phyloP scores from a whole-genome alignment of 495 filamentous ascomycete genomes.

The Lasiosphaeria miniovina region DNA sequence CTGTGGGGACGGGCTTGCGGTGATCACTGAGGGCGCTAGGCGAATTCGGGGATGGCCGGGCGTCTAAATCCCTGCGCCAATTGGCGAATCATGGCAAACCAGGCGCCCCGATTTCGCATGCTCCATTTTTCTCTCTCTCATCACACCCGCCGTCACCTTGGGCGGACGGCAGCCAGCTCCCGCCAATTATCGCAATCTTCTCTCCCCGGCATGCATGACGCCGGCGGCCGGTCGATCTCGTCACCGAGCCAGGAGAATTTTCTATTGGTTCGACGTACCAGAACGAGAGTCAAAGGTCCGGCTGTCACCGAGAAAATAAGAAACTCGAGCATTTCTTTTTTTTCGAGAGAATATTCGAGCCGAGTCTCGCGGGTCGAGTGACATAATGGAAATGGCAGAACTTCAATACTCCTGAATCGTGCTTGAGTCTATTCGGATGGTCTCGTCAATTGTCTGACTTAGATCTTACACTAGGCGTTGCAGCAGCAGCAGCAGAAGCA shows the following conservation, averaged over 20 bases:
- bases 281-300: background rate
- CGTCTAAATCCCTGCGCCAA: constrained; percentile 42
- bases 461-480: too few species aligned
- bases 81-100: constrained; percentile 34
- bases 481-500: too few species aligned
- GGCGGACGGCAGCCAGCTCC: constrained; percentile 12
- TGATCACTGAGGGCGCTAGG: constrained; percentile 26
- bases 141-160: constrained; percentile 20
- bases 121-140: constrained; percentile 13
- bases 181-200: constrained; percentile 21
- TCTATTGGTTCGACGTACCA: background rate
- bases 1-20: constrained; percentile 28
- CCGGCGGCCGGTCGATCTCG: background rate
- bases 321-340: too few species aligned
- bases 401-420: too few species aligned
- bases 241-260: constrained; percentile 1
- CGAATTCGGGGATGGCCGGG: constrained; percentile 29
- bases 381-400: too few species aligned
- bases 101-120: constrained; percentile 16
- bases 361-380: too few species aligned
- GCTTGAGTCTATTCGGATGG: too few species aligned
- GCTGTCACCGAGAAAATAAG: background rate
- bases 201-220: constrained; percentile 8
- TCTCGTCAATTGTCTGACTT: too few species aligned
- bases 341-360: too few species aligned